Conservation (phyloP, 202 grass and related monocot genomes). For the Miscanthus sacchariflorus region DNA sequence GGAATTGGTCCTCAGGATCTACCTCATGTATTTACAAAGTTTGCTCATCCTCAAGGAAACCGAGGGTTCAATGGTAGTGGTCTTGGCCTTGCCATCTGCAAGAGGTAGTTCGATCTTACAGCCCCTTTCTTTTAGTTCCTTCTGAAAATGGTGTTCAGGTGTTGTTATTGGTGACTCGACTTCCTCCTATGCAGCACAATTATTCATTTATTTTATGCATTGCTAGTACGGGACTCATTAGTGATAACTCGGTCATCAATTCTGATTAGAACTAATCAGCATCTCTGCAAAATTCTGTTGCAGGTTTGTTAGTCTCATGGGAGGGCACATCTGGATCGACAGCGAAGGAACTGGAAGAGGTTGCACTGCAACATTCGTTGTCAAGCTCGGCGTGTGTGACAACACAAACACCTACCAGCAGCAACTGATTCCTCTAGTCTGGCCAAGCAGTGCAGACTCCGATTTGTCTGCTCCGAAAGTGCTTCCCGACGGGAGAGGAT, state of each 20-base stretch:
- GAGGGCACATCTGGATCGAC: conserved; percentile 95
- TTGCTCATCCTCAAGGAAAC: conserved; percentile 70
- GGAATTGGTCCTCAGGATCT: conserved; percentile 91
- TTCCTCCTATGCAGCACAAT: background rate
- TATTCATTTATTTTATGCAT: background rate
- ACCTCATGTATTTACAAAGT: conserved; percentile 87
- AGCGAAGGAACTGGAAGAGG: conserved; percentile 94
- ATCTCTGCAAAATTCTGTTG: conserved; percentile 13
- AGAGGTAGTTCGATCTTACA: conserved; percentile 58
- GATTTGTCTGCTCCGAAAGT: conserved; percentile 41
- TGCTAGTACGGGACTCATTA: background rate
- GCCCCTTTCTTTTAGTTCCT: background rate
- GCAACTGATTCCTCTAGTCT: conserved; percentile 56
- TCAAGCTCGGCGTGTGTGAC: conserved; percentile 78
- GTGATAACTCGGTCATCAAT: conserved; percentile 7
- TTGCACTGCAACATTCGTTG: conserved; percentile 73
- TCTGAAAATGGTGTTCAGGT: background rate
- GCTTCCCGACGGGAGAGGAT: conserved; percentile 36
- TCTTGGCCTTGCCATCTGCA: conserved; percentile 93
- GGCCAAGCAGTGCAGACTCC: conserved; percentile 54
- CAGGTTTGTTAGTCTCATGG: conserved; percentile 94
- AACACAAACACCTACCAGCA: conserved; percentile 63
- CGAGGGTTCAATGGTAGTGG: conserved; percentile 73
- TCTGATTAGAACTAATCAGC: background rate
- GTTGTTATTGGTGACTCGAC: background rate